Conservation (phyloP, 305 asterid species). For the Fraxinus angustifolia region DNA sequence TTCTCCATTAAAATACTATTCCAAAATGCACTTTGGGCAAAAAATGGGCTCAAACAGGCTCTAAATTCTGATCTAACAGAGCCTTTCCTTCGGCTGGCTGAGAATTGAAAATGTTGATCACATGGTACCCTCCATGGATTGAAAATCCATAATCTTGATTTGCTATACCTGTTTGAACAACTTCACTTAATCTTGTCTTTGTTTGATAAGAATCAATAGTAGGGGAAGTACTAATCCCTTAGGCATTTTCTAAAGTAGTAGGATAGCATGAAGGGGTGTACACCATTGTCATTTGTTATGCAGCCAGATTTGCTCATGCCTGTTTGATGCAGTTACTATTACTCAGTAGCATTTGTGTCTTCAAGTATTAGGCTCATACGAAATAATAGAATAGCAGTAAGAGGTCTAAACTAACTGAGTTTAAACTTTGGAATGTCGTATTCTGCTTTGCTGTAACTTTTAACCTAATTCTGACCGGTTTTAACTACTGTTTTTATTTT, state of each 20-base stretch:
- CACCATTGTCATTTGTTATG: neutral
- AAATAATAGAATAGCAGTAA: neutral
- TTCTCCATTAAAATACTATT: too few relatives aligned
- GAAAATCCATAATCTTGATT: neutral
- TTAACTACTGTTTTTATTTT: neutral
- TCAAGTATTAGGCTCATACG: neutral
- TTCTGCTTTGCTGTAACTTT: neutral
- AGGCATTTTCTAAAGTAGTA: neutral
- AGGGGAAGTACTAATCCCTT: neutral
- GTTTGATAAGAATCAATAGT: neutral
- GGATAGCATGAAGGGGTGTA: neutral
- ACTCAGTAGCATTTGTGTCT: neutral
- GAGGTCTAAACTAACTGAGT: neutral
- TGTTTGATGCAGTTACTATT: neutral
- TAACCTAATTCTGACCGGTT: neutral
- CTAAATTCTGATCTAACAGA: neutral
- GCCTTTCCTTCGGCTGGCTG: neutral
- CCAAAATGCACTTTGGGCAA: too few relatives aligned
- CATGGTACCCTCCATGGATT: neutral
- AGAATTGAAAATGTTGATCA: neutral
- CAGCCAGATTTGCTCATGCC: neutral
- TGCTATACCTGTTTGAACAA: neutral
- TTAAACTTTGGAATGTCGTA: neutral
- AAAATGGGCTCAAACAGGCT: too few relatives aligned
- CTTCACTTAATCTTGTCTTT: neutral